Evolutionary conservation across 129 eudicot species (phyloP).

Genomic region (Ambrosia trifida): DNA sequence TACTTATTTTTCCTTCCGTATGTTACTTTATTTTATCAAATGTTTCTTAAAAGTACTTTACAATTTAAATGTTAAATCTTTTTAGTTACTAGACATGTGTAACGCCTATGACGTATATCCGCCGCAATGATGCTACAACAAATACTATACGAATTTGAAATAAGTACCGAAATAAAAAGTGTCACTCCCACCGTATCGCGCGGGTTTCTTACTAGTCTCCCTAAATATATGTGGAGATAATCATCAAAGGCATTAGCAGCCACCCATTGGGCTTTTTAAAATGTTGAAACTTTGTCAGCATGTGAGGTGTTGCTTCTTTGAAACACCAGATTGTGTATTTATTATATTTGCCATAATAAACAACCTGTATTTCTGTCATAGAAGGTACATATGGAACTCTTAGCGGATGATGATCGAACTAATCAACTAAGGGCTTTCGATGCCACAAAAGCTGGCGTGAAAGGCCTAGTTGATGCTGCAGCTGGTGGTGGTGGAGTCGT

Average conservation of each 20-base stretch:
- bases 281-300: neutral
- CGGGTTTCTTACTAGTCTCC: no score
- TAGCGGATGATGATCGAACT: constrained; percentile 20
- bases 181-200: no score
- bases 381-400: constrained; percentile 17
- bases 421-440: constrained; percentile 32
- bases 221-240: no score
- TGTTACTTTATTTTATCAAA: no score
- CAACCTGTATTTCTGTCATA: neutral
- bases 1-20: no score
- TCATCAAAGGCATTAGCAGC: neutral
- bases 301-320: neutral
- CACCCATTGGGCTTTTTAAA: neutral
- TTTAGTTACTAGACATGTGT: no score
- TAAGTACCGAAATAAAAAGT: no score
- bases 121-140: no score
- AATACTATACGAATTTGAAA: no score
- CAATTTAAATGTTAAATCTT: no score
- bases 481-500: constrained; percentile 29
- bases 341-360: neutral
- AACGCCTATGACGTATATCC: no score
- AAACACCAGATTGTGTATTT: neutral
- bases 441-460: constrained; percentile 33
- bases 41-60: no score
- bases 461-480: constrained; percentile 35